Percentiles rank a stretch among this genome's conserved stretches.
Conservation (phyloP, 805 yeast species). For the Sugiyamaella chiloensis region DNA sequence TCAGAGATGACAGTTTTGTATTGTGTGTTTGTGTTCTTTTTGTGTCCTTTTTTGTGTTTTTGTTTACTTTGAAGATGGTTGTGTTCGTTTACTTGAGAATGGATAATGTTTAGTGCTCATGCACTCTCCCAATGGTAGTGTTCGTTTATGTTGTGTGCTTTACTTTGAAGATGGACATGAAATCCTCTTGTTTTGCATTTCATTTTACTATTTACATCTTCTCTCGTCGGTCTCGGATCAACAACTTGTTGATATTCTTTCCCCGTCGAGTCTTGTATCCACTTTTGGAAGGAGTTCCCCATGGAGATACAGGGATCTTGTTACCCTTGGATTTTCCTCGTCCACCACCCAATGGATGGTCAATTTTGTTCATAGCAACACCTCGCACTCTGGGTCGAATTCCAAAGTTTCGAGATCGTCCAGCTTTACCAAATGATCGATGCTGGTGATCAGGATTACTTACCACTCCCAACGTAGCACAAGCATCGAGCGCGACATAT, state of each 20-base stretch:
- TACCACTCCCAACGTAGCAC: constrained; percentile 91
- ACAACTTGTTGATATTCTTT: constrained; percentile 75
- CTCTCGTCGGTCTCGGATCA: constrained; percentile 90
- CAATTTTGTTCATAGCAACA: constrained; percentile 95
- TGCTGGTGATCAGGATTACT: constrained; percentile 92
- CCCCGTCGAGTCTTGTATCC: constrained; percentile 92
- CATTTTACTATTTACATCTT: constrained; percentile 27
- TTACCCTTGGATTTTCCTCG: constrained; percentile 98
- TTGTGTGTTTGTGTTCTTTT: neutral
- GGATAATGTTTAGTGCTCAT: neutral
- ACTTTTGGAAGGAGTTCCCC: constrained; percentile 93
- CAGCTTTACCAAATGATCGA: constrained; percentile 91
- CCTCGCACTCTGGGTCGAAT: constrained; percentile 96
- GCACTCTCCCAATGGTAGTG: neutral
- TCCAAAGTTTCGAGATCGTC: constrained; percentile 88
- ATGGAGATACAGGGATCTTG: constrained; percentile 88
- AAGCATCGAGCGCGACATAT: constrained; percentile 76
- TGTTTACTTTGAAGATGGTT: neutral
- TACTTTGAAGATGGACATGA: too few relatives aligned
- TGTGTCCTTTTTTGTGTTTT: neutral
- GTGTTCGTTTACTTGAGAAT: too few relatives aligned
- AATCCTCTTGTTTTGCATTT: too few relatives aligned
- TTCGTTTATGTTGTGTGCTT: neutral
- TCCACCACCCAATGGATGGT: constrained; percentile 99
- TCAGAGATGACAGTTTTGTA: too few relatives aligned